Evolutionary conservation across 2,329 filamentous ascomycete genomes (phyloP), one percentile per base, ranked within the genome.

Genomic region (Hypoxylon sp.): DNA sequence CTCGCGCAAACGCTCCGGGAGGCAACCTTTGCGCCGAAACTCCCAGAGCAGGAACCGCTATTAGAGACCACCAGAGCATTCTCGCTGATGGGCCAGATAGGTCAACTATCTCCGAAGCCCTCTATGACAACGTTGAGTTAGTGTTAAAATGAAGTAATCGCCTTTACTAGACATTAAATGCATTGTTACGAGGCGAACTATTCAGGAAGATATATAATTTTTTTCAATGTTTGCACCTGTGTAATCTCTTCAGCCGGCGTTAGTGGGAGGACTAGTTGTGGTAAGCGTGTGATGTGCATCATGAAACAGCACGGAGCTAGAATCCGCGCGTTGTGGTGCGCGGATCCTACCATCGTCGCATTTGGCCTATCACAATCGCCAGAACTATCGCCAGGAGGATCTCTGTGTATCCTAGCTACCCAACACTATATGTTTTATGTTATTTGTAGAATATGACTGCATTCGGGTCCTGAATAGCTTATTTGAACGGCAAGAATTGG

Each of bases 1-100:
- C n/a, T 10, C 56, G 19, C n/a, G 62, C 37, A 13, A 62, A 51
- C 13, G 64, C 39, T 13, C 35, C 59, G 50, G 71, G 70, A 14
- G 71, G 69, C 29, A 68, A 63, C 52, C 71, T 69, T 42, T 63
- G 67, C 10, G 70, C 75, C 22, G 68, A 51, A n/a, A 70, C 72
- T 17, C 63, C 62, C 29, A 69, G 47, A 50, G 66, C 48, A 19
- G 51, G 33, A 47, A 63, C 42, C 17, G 61, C 22, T 22, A 67
- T 47, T 48, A 65, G 24, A 19, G n/a, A 65, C 60, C 26, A 62
- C 59, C 50, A 65, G 44, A 65, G 24, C 60, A 65, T 67, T 52
- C 14, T 52, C 42, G 24, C 35, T 4, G 51, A 59, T 13, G 58
- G 46, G 17, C 24, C 50, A 48, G 60, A 62, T 69, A 70, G 63